Conservation (phyloP, 1,284 basidiomycete species). For the Caloboletus firmus region DNA sequence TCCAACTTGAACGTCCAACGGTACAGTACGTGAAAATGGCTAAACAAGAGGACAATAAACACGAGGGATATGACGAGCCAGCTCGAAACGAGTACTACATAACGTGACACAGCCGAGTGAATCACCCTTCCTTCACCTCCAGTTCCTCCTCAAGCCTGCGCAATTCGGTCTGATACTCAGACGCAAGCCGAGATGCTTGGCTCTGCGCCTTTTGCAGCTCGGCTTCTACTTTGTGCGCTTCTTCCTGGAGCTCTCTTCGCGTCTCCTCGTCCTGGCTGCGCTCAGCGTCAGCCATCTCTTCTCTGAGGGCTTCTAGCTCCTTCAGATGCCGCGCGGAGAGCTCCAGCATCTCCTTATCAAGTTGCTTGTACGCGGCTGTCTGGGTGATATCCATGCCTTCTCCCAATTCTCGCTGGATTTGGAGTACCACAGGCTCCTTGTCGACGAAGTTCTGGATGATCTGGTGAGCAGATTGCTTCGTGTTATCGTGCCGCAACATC, state of each 20-base stretch:
- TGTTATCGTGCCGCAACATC: constrained; percentile 39
- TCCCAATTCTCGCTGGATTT: constrained; percentile 44
- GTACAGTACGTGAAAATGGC: constrained; percentile 1
- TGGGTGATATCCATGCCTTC: constrained; percentile 38
- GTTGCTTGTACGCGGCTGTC: constrained; percentile 37
- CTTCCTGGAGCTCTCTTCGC: constrained; percentile 28
- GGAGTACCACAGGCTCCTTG: constrained; percentile 37
- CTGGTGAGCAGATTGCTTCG: constrained; percentile 34
- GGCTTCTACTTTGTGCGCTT: constrained; percentile 31
- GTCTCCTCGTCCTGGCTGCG: constrained; percentile 34
- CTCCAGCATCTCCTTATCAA: constrained; percentile 34
- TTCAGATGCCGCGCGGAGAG: constrained; percentile 38
- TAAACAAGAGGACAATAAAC: constrained; percentile 18
- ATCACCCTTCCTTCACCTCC: constrained; percentile 34
- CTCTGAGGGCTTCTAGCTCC: constrained; percentile 36
- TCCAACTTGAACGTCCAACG: constrained; percentile 10
- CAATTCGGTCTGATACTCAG: constrained; percentile 36
- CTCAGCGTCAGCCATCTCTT: constrained; percentile 34
- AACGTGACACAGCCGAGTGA: constrained; percentile 16
- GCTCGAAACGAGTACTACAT: constrained; percentile 29
- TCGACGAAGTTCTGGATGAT: constrained; percentile 39
- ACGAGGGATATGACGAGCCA: constrained; percentile 22
- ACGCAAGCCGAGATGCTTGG: constrained; percentile 32
- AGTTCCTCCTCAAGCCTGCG: constrained; percentile 37
- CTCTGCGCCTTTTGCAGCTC: constrained; percentile 31